A percentile compares a stretch with the other conserved stretches of the same genome.
phyloP scores from a whole-genome alignment of 1,284 basidiomycete species.

The Wallemia ichthyophaga region DNA sequence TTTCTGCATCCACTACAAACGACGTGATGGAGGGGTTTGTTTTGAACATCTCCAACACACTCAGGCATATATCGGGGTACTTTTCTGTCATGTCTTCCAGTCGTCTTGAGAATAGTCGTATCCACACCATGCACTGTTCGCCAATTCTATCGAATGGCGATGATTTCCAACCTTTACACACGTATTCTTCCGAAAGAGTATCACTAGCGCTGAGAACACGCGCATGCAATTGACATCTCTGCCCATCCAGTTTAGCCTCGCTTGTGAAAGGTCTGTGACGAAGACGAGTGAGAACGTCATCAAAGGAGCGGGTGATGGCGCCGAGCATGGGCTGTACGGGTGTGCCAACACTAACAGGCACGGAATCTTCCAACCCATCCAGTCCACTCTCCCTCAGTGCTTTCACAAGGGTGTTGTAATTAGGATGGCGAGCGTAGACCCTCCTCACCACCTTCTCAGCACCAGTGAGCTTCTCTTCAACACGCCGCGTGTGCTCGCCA shows the following conservation, averaged over 20 bases:
- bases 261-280: slow-evolving; percentile 10
- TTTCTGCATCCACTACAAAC: slow-evolving; percentile 1
- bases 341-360: slow-evolving; percentile 14
- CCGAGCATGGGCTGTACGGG: slow-evolving; percentile 18
- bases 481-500: neutral
- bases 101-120: slow-evolving; percentile 12
- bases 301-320: slow-evolving; percentile 16
- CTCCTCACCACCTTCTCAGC: slow-evolving; percentile 14
- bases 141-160: too few relatives aligned
- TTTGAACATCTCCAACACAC: slow-evolving; percentile 5
- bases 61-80: slow-evolving; percentile 11
- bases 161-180: neutral
- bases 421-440: slow-evolving; percentile 16
- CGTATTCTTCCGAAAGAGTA: neutral
- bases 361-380: slow-evolving; percentile 10
- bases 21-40: slow-evolving; percentile 1
- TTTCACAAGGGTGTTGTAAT: slow-evolving; percentile 14
- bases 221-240: slow-evolving; percentile 17
- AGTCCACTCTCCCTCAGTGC: slow-evolving; percentile 9
- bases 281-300: slow-evolving; percentile 14
- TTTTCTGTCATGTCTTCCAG: slow-evolving; percentile 13
- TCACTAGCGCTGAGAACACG: neutral
- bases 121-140: slow-evolving; percentile 6
- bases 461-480: slow-evolving; percentile 6
- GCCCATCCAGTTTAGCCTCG: slow-evolving; percentile 19